Base-by-base conservation (phyloP, 2,329 filamentous ascomycete genomes). In the Plectosphaerella cucumerina region DNA sequence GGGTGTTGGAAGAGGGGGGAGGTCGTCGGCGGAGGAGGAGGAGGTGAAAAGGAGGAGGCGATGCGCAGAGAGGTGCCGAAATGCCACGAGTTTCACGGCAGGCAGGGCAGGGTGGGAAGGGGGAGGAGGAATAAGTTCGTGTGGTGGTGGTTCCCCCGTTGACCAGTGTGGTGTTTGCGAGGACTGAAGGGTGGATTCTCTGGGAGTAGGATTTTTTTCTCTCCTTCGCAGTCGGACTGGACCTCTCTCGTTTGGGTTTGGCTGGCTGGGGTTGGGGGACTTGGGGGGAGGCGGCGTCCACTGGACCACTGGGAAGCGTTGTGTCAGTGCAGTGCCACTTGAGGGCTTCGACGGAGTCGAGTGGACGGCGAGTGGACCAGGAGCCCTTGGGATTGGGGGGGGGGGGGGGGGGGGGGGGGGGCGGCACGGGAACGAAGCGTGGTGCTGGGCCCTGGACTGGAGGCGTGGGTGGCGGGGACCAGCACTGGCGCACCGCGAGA, bases 171-270 rank as follows among this genome's bases (percentile, higher is more conserved):
- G 20, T 45, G 44, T 47, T 47, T 35, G 45, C 18, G 20, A 47
- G 45, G 45, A n/a, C n/a, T n/a, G n/a, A n/a, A 47, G 35, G 18
- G 45, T 47, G 45, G 45, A 47, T 47, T 47, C 44, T 15, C 15
- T 20, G 37, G 23, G 33, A 34, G 45, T 47, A 21, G 45, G 45
- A 37, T 47, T 47, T 47, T 47, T 47, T 47, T 42, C n/a, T 3
- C 39, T 42, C 39, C 20, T 18, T n/a, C 37, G n/a, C 37, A 5
- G 37, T 8, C 15, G 5, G 12, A 15, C 35, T 39, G 35, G 35
- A 37, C 34, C 12, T 17, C 43, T 45, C 45, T 39, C n/a, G 10
- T 21, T 35, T 47, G 44, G 20, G 33, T 47, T 21, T 22, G 33
- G 34, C 18, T 47, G 45, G 45, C 35, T 47, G 45, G 45, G 43